phyloP scores from a whole-genome alignment of 306 rosid species.

The Mimosa pudica region DNA sequence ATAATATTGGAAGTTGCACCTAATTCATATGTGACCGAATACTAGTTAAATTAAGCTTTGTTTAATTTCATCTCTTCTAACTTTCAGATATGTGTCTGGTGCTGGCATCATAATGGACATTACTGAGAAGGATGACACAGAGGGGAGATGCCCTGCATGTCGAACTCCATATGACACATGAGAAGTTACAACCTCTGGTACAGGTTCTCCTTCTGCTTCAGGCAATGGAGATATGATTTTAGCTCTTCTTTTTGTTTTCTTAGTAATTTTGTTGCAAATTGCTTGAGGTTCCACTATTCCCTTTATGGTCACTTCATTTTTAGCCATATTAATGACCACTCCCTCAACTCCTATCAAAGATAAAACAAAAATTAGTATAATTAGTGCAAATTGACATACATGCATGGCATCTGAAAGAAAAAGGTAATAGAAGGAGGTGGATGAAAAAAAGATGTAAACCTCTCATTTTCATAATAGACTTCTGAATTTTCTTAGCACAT shows the following conservation, averaged over 20 bases:
- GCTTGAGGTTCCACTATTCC: conserved; percentile 87
- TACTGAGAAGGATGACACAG: conserved; percentile 97
- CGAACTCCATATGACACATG: conserved; percentile 95
- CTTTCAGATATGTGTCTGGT: conserved; percentile 97
- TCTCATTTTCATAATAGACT: conserved; percentile 65
- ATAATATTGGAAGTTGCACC: background rate
- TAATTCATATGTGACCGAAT: background rate
- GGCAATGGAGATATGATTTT: conserved; percentile 76
- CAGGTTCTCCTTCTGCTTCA: conserved; percentile 75
- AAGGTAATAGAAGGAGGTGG: background rate
- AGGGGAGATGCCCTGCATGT: conserved; percentile 97
- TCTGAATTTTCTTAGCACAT: conserved; percentile 85
- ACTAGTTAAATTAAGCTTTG: background rate
- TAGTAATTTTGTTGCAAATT: conserved; percentile 61
- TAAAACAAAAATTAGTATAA: background rate
- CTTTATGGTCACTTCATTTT: conserved; percentile 76
- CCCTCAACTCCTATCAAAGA: conserved; percentile 72
- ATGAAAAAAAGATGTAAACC: conserved; percentile 40
- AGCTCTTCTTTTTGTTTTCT: conserved; percentile 66
- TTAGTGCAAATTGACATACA: background rate
- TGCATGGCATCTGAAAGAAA: conserved; percentile 3
- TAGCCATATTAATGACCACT: conserved; percentile 63
- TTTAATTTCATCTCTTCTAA: conserved; percentile 28
- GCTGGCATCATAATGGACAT: conserved; percentile 98
- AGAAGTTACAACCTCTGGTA: conserved; percentile 77